Evolutionary conservation across 305 asterid species (phyloP).

Genomic region (Plantago lanceolata): DNA sequence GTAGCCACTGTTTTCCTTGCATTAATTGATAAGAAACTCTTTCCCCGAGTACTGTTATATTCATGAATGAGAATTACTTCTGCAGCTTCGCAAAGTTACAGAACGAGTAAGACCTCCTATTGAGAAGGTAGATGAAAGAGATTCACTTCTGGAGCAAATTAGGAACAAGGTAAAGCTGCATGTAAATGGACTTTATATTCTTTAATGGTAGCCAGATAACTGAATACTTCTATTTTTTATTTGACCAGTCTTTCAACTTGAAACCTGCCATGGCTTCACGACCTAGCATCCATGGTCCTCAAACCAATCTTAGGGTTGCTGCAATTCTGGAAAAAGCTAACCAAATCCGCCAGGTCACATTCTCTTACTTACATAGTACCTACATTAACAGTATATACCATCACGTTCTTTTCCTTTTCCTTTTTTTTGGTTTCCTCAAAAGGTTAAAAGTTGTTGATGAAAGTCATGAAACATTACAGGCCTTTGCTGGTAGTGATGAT

Average conservation of each 20-base stretch:
- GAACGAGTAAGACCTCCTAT: slow-evolving; percentile 49
- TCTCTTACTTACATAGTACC: slow-evolving; percentile 19
- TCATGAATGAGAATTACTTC: slow-evolving; percentile 27
- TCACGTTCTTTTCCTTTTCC: neutral
- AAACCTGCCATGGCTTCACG: slow-evolving; percentile 67
- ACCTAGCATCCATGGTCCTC: slow-evolving; percentile 70
- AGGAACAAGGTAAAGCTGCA: slow-evolving; percentile 62
- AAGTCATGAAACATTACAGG: slow-evolving; percentile 42
- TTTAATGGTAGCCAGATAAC: slow-evolving; percentile 26
- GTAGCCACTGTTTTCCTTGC: slow-evolving; percentile 24
- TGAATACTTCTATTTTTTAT: slow-evolving; percentile 18
- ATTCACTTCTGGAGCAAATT: slow-evolving; percentile 77
- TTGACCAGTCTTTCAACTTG: slow-evolving; percentile 82
- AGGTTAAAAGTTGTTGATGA: slow-evolving; percentile 20
- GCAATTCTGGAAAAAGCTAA: slow-evolving; percentile 93
- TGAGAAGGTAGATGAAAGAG: slow-evolving; percentile 62
- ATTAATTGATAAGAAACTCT: slow-evolving; percentile 11
- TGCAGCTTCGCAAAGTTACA: slow-evolving; percentile 82
- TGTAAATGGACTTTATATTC: slow-evolving; percentile 9
- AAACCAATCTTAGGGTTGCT: slow-evolving; percentile 72
- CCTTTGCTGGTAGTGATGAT: slow-evolving; percentile 87
- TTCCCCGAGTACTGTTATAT: slow-evolving; percentile 13
- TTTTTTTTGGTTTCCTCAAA: no score
- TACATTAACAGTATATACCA: neutral
- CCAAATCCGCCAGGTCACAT: slow-evolving; percentile 78